A percentile compares a stretch with the other conserved stretches of the same genome.
phyloP scores from a whole-genome alignment of 306 rosid species.

The Cucurbita moschata region DNA sequence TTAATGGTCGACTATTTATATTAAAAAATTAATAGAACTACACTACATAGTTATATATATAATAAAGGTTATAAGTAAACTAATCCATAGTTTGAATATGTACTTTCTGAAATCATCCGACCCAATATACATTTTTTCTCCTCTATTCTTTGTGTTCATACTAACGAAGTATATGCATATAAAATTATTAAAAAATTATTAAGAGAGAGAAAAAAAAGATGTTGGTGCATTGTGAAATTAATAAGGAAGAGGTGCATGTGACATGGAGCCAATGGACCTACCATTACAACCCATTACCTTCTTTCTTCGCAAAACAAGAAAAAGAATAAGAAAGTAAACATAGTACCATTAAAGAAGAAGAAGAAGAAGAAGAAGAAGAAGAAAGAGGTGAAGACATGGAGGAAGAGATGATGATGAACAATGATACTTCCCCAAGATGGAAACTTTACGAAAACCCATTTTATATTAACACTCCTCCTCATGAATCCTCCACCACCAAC shows the following conservation, averaged over 20 bases:
- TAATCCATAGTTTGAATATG: too few relatives aligned
- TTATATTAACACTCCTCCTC: conserved; percentile 17
- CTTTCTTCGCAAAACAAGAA: background rate
- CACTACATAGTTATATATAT: too few relatives aligned
- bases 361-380: background rate
- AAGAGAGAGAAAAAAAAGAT: background rate
- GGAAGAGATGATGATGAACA: conserved; percentile 21
- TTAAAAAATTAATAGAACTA: too few relatives aligned
- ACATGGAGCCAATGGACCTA: conserved; percentile 6
- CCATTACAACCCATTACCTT: background rate
- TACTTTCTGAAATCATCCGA: too few relatives aligned
- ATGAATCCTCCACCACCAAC: background rate
- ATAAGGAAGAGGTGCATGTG: conserved; percentile 31
- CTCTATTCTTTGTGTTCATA: too few relatives aligned
- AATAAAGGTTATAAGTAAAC: too few relatives aligned
- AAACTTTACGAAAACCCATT: conserved; percentile 47
- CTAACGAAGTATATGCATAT: too few relatives aligned
- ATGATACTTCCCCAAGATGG: conserved; percentile 29
- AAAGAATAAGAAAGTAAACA: background rate
- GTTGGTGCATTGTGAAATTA: conserved; percentile 11
- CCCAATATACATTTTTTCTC: too few relatives aligned
- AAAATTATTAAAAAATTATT: background rate
- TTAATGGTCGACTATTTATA: too few relatives aligned
- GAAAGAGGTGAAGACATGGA: conserved; percentile 11
- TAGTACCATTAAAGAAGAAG: background rate